Evolutionary conservation across 2,329 filamentous ascomycete species (phyloP), one percentile per base, ranked within the genome.

Genomic region (Alternaria rosae): DNA sequence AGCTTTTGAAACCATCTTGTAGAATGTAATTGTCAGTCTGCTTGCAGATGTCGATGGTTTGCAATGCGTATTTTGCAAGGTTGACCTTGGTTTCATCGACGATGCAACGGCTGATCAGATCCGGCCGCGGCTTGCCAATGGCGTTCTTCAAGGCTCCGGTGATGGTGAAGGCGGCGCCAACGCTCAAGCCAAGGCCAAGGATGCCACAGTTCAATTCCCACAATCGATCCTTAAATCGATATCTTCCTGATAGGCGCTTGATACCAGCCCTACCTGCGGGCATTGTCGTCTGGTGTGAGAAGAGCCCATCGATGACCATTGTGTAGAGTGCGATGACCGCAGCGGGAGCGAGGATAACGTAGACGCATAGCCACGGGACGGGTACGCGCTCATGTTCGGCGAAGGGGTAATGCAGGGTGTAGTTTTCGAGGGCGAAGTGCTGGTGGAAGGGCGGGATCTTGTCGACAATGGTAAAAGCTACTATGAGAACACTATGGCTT

Each of bases 171-270:
- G 85, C 83, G n/a, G 84, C 76, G 13, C 80, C 84, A 58, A 86
- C 83, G 30, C 85, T 82, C 42, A 88, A 74, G 15, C 85, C 71
- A 59, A 88, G 75, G n/a, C 86, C 86, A 25, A 88, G 72, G 11
- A 88, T 82, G 3, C 86, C 86, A 67, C 86, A 88, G 69, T 88
- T 88, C 69, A 88, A 77, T 74, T 88, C 86, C 86, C 86, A 88
- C n/a, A 88, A 71, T 20, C 86, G 80, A 66, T 87, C 85, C 69
- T 85, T 85, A 68, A 85, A 82, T 41, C 82, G 79, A 69, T 87
- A 86, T 54, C 80, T 71, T 47, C 80, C 83, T 0, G 82, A 79
- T 48, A 80, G 64, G 30, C 75, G 74, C 68, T 78, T 76, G 56
- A 77, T 61, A 5, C 76, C 74, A 20, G 66, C 53, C 12, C 72